Conservation (phyloP, 1,139 yeast genomes). For the Hyphopichia burtonii region DNA sequence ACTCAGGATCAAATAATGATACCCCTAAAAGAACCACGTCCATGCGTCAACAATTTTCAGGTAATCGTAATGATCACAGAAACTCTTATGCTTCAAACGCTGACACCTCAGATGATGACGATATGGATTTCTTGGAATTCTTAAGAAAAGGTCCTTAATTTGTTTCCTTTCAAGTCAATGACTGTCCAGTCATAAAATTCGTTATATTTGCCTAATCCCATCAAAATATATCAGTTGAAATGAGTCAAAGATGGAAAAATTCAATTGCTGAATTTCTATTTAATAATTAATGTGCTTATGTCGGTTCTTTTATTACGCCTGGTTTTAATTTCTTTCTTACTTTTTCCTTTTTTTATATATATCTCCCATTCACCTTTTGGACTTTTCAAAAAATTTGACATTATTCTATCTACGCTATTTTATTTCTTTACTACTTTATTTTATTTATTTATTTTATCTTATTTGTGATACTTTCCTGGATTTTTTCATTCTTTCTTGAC, state of each 20-base stretch:
- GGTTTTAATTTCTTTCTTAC: not conserved
- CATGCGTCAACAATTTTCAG: not conserved
- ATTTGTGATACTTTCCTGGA: not conserved
- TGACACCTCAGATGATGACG: conserved; percentile 24
- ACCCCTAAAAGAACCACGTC: not conserved
- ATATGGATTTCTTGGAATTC: conserved; percentile 51
- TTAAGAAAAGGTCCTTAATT: conserved; percentile 40
- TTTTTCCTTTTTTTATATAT: not conserved
- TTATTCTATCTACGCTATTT: not conserved
- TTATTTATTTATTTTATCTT: not conserved
- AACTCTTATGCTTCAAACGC: conserved; percentile 7
- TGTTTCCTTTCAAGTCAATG: no score
- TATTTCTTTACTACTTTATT: not conserved
- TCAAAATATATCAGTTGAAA: not conserved
- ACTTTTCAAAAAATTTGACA: no score
- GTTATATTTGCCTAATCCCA: no score
- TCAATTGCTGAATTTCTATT: not conserved
- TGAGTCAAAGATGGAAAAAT: not conserved
- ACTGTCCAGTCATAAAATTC: no score
- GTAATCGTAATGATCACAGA: not conserved
- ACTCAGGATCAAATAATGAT: not conserved
- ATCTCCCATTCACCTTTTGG: no score
- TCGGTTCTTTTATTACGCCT: not conserved
- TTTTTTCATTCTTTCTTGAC: not conserved
- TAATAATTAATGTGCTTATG: not conserved